phyloP scores from a whole-genome alignment of 768 basidiomycete species.

The Atractiella rhizophila region DNA sequence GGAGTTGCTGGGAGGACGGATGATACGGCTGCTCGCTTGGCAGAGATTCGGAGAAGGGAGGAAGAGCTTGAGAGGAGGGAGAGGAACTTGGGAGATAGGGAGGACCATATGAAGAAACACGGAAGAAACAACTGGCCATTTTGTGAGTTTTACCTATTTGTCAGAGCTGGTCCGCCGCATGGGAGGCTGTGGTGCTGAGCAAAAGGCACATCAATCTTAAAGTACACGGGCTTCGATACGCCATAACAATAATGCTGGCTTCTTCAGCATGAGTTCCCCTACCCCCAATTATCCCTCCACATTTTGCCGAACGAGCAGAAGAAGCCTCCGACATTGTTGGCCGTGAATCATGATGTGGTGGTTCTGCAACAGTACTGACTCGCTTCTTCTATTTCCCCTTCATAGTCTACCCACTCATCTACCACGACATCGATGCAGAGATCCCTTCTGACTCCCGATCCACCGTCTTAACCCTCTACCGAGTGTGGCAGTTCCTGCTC shows the following conservation, averaged over 20 bases:
- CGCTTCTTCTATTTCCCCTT: background rate
- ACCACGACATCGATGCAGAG: conserved; percentile 72
- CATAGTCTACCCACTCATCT: conserved; percentile 74
- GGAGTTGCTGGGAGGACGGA: background rate
- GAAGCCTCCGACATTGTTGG: background rate
- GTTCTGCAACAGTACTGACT: background rate
- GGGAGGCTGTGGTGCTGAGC: background rate
- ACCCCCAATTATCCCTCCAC: too few species aligned
- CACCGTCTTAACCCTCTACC: conserved; percentile 62
- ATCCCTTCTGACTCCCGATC: conserved; percentile 57
- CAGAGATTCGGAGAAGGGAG: conserved; percentile 52
- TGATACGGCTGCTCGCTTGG: conserved; percentile 20
- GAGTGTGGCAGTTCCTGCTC: conserved; percentile 75
- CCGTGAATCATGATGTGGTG: background rate
- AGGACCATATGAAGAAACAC: conserved; percentile 43
- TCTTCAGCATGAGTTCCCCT: too few species aligned
- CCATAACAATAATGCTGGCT: too few species aligned
- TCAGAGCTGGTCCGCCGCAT: conserved; percentile 12
- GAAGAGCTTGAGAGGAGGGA: conserved; percentile 57
- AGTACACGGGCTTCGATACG: too few species aligned
- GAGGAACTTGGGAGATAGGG: conserved; percentile 16
- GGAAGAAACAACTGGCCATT: conserved; percentile 86
- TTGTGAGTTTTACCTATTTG: conserved; percentile 6
- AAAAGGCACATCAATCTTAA: too few species aligned
- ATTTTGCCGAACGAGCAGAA: background rate